These are phyloP conservation scores for Coemansia aciculifera DNA, from an alignment of 192 early-diverging fungal genomes.

Conservation along the genomic window DNA sequence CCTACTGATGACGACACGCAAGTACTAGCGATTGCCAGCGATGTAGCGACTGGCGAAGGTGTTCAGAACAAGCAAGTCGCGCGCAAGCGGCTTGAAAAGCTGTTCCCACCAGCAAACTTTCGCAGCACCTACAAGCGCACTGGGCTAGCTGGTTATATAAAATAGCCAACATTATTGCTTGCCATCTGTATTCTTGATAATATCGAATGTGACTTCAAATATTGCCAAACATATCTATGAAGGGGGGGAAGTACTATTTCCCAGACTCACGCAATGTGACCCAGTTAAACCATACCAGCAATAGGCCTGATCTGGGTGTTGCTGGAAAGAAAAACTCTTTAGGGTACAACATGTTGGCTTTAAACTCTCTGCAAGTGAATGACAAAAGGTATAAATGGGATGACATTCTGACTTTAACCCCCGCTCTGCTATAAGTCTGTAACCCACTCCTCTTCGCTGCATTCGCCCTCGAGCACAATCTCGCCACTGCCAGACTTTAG, in stretches of 20 bases:
- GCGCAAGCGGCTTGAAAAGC: slow-evolving; percentile 24
- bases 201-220: not conserved
- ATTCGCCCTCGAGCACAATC: slow-evolving; percentile 27
- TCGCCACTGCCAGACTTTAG: slow-evolving; percentile 20
- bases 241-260: too few relatives aligned
- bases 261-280: too few relatives aligned
- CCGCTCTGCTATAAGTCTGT: slow-evolving; percentile 28
- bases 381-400: too few relatives aligned
- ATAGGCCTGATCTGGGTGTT: too few relatives aligned
- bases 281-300: too few relatives aligned
- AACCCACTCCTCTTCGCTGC: slow-evolving; percentile 48
- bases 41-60: not conserved
- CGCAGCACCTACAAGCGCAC: slow-evolving; percentile 44
- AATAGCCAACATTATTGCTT: not conserved
- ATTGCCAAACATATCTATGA: too few relatives aligned
- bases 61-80: slow-evolving; percentile 19
- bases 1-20: not conserved
- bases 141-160: slow-evolving; percentile 30
- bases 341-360: too few relatives aligned
- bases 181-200: not conserved
- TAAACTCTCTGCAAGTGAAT: too few relatives aligned
- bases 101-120: slow-evolving; percentile 51
- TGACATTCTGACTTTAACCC: too few relatives aligned
- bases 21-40: not conserved
- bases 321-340: too few relatives aligned